Base-by-base conservation (phyloP, 2,329 filamentous ascomycete species). In the Myrmaecium sp. region DNA sequence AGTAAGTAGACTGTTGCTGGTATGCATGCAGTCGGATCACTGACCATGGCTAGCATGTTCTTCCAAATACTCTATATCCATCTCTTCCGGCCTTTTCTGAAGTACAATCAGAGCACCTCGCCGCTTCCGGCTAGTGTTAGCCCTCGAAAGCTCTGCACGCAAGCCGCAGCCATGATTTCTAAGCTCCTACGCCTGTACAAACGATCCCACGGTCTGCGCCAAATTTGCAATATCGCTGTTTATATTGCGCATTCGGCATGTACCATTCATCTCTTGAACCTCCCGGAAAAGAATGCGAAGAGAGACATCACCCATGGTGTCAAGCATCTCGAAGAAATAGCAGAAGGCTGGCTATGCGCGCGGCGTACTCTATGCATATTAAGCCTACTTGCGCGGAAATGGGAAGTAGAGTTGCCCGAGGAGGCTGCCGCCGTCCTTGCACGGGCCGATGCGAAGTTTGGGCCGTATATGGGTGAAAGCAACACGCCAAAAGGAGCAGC, bases 101-200 rank as follows among this genome's bases (percentile, higher is more conserved):
- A 89, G 49, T 95, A 94, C 45, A 76, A 70, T 3, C 81, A 78
- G 25, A 58, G 69, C 5, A 74, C 73, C 1, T 93, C 84, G 1
- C 86, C 83, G 1, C 64, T 94, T 2, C 86, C 84, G 3, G 57
- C 72, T 2, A 82, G 92, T 41, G 79, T 94, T 11, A 94, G 84
- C 5, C 86, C 89, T 0, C 72, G 86, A 11, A 82, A 84, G 38
- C 71, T 92, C 28, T 94, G 86, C 53, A 89, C 83, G 0, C 78
- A 86, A 43, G 84, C 89, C 28, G 86, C 89, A 1, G 73, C 75
- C 2, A 74, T 75, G 36, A 89, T 95, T 29, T 94, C 84, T 0
- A 95, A 94, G 44, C 60, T 94, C n/a, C 75, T 94, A 56, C 74
- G 89, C 1, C 58, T 94, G 2, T 98, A 95, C 55, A 94, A 92